Base-by-base conservation (phyloP, 495 filamentous ascomycete genomes). In the Tirmania nivea region DNA sequence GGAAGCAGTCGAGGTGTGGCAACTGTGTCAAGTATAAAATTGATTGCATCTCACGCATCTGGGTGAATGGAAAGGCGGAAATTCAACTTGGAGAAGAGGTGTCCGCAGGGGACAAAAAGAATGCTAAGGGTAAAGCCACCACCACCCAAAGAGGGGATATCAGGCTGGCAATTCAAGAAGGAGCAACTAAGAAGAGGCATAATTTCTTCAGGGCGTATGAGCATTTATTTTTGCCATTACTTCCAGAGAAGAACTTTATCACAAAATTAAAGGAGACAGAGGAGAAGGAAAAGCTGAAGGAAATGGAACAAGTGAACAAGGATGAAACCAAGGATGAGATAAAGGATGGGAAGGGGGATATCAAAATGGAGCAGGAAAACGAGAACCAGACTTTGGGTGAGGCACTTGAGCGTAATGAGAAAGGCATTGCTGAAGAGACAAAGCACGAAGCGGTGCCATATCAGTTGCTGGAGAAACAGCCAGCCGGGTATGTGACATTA, bases 161-260 rank as follows among this genome's bases (percentile, higher is more conserved):
- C 25, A 64, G 72, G 48, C 62, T 69, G n/a, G 65, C 69, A 25
- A 74, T 76, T 19, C 39, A 45, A 51, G 68, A 68, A 16, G 63
- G 58, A 14, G 66, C 68, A 25, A 73, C 70, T n/a, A 69, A 65
- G 34, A 72, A 69, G 56, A 67, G 73, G 53, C 65, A 72, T 50
- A 66, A 66, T 1, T 79, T 77, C 60, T 64, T 77, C 25, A 51
- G 77, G 0, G 64, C 70, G 16, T 69, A 78, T 56, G 70, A 71
- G 54, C 63, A 75, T 8, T 62, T 68, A 52, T 76, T 78, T 64
- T 61, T 76, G 21, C 69, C 76, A 12, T 58, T 78, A 3, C 65
- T 79, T 10, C 76, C 75, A 1, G 60, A 64, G n/a, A 63, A 62
- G 39, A 79, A 76, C 56, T 71, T 77, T 57, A 65, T 79, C 47